These are phyloP conservation scores for Termitomyces sp. DNA, from an alignment of 1,284 basidiomycete genomes.

Conservation along the genomic window DNA sequence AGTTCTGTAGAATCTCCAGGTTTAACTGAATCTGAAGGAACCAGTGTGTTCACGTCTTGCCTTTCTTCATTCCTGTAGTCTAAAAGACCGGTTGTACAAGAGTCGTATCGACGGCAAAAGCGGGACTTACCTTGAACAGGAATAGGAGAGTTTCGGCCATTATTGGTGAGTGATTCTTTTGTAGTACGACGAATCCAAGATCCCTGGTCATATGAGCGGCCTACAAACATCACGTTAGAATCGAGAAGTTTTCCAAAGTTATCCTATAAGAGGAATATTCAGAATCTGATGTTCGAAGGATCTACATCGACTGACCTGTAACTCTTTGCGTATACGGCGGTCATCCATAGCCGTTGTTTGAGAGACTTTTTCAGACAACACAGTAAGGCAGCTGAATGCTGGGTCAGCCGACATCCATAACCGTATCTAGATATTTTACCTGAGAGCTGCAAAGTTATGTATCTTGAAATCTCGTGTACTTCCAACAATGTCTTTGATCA, in stretches of 20 bases:
- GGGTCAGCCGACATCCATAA: background rate
- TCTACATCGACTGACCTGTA: conserved; percentile 53
- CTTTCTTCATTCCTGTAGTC: conserved; percentile 57
- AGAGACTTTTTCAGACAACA: conserved; percentile 79
- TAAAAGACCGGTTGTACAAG: conserved; percentile 15
- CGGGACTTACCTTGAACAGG: conserved; percentile 36
- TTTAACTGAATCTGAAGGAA: conserved; percentile 37
- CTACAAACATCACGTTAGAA: conserved; percentile 68
- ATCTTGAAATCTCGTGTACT: conserved; percentile 59
- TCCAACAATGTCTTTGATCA: conserved; percentile 76
- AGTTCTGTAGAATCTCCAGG: conserved; percentile 41
- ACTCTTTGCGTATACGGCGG: conserved; percentile 80
- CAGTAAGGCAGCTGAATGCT: conserved; percentile 65
- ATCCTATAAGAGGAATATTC: conserved; percentile 45
- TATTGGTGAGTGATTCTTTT: conserved; percentile 50
- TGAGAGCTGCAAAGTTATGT: conserved; percentile 71
- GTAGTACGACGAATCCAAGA: conserved; percentile 74
- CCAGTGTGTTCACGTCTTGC: conserved; percentile 37
- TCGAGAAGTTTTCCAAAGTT: conserved; percentile 85
- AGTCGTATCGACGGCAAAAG: background rate
- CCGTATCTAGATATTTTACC: conserved; percentile 37
- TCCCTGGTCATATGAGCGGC: conserved; percentile 69
- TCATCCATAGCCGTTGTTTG: conserved; percentile 91
- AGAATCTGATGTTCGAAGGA: background rate
- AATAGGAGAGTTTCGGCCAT: conserved; percentile 67